Evolutionary conservation across 2,329 filamentous ascomycete genomes (phyloP).

Genomic region (Trichoderma simmonsii): DNA sequence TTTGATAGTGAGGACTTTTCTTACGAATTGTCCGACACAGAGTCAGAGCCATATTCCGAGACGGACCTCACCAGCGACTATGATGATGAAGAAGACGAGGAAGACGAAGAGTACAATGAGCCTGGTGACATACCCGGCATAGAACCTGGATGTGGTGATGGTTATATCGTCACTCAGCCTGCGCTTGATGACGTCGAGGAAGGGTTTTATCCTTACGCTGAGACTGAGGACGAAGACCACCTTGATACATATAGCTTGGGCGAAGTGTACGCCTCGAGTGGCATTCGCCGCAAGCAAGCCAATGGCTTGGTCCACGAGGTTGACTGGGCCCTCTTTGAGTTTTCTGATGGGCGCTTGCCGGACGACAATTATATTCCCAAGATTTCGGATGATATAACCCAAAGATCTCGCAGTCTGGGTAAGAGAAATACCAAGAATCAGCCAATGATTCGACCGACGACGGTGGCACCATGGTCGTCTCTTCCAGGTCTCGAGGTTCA

Average conservation of each 20-base stretch:
- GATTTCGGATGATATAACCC: conserved; percentile 20
- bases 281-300: conserved; percentile 72
- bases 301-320: conserved; percentile 81
- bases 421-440: conserved; percentile 28
- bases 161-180: conserved; percentile 83
- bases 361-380: conserved; percentile 66
- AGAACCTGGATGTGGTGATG: conserved; percentile 69
- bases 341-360: conserved; percentile 68
- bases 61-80: conserved; percentile 53
- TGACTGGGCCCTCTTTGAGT: conserved; percentile 89
- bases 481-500: conserved; percentile 78
- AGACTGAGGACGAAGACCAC: conserved; percentile 74
- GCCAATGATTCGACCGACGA: conserved; percentile 49
- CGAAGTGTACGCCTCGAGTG: conserved; percentile 84
- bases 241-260: conserved; percentile 78
- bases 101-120: conserved; percentile 55
- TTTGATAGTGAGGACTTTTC: conserved; percentile 52
- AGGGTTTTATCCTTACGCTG: conserved; percentile 74
- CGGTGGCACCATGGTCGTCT: conserved; percentile 55
- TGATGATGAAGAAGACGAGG: conserved; percentile 50
- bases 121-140: conserved; percentile 77
- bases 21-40: conserved; percentile 61
- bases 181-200: conserved; percentile 83
- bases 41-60: conserved; percentile 53
- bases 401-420: conserved; percentile 14